Evolutionary conservation across 192 early-diverging fungal genomes (phyloP).

Genomic region (Lobosporangium transversale): DNA sequence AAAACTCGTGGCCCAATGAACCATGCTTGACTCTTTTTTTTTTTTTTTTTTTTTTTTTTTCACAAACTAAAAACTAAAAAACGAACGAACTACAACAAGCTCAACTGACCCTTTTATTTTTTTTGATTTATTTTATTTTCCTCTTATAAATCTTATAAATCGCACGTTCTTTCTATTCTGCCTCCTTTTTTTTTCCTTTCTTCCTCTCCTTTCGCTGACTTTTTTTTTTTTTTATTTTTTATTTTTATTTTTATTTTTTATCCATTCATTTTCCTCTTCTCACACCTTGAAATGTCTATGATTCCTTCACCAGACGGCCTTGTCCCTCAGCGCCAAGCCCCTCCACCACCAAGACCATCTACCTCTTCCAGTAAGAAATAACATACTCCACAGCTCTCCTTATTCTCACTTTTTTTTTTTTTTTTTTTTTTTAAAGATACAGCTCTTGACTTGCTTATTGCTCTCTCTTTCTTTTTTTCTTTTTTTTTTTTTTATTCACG

Average conservation of each 20-base stretch:
- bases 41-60: background rate
- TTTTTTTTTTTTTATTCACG: background rate
- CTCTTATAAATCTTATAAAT: conserved; percentile 4
- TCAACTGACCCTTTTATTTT: conserved; percentile 18
- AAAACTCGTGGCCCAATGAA: no score
- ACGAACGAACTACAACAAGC: no score
- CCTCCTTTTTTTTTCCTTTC: background rate
- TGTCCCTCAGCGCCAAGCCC: conserved; percentile 54
- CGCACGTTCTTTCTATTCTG: background rate
- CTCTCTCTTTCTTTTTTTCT: conserved; percentile 2
- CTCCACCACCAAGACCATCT: conserved; percentile 52
- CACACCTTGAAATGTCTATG: conserved; percentile 1
- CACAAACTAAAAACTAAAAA: no score
- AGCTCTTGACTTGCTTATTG: background rate
- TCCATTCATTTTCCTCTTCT: no score
- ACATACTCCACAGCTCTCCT: background rate
- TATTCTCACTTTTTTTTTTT: background rate
- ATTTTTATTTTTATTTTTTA: no score
- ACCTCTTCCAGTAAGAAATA: conserved; percentile 25
- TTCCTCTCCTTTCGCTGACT: background rate
- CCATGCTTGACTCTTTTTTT: background rate
- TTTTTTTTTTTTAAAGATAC: background rate
- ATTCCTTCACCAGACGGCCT: conserved; percentile 29
- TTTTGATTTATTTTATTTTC: conserved; percentile 3
- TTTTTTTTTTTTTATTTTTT: background rate